Evolutionary conservation across 139 green algal genomes (phyloP).

Genomic region (Micromonas pusilla): DNA sequence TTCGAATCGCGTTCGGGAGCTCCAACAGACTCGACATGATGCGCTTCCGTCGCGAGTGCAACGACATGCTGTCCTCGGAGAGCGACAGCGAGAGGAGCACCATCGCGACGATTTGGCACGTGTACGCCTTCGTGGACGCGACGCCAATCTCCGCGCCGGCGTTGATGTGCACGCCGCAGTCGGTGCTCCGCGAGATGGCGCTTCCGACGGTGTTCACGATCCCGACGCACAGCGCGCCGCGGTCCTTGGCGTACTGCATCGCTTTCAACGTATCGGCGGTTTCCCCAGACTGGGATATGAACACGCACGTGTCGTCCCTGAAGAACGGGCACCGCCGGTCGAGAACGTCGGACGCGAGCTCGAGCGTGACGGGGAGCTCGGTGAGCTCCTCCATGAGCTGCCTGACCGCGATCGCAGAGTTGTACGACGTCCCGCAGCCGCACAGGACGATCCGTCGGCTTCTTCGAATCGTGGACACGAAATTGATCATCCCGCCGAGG

Average conservation of each 20-base stretch:
- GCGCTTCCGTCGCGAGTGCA: conserved; percentile 53
- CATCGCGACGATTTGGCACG: conserved; percentile 79
- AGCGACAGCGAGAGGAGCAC: conserved; percentile 88
- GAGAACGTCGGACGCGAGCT: conserved; percentile 88
- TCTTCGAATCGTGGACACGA: conserved; percentile 55
- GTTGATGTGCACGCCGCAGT: conserved; percentile 94
- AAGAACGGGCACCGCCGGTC: conserved; percentile 80
- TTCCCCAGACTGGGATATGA: conserved; percentile 88
- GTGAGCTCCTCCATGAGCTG: conserved; percentile 38
- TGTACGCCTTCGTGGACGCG: conserved; percentile 90
- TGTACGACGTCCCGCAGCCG: conserved; percentile 84
- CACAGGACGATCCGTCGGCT: conserved; percentile 84
- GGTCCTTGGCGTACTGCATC: conserved; percentile 41
- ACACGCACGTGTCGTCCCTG: conserved; percentile 88
- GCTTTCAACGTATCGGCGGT: conserved; percentile 89
- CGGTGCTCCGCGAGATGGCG: conserved; percentile 76
- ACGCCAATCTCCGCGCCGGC: conserved; percentile 95
- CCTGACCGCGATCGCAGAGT: conserved; percentile 69
- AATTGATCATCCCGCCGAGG: conserved; percentile 64
- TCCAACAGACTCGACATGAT: conserved; percentile 76
- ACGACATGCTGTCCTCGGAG: conserved; percentile 76
- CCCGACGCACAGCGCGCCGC: conserved; percentile 88
- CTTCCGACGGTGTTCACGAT: conserved; percentile 95
- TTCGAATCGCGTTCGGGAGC: conserved; percentile 56
- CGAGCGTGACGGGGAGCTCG: conserved; percentile 73